Conservation (phyloP, 345 rosid species). For the Firmiana major region DNA sequence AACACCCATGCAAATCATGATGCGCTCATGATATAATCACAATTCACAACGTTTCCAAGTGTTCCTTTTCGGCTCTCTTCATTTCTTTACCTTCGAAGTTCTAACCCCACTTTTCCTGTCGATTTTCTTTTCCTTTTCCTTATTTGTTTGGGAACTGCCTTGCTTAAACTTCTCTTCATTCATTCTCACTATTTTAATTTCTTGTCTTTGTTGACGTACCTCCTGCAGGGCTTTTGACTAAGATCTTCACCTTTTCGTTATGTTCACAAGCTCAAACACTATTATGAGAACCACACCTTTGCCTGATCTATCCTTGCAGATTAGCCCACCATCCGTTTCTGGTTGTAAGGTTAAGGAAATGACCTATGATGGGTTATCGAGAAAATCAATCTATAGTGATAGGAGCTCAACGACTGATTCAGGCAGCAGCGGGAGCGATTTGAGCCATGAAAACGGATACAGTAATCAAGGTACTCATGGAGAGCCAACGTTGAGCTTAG, state of each 20-base stretch:
- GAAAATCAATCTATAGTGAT: constrained; percentile 38
- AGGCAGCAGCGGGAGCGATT: constrained; percentile 64
- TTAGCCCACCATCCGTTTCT: constrained; percentile 62
- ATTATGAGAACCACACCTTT: constrained; percentile 35
- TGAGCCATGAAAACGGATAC: constrained; percentile 62
- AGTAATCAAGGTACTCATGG: constrained; percentile 17
- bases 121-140: constrained; percentile 16
- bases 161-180: constrained; percentile 21
- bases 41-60: constrained; percentile 36
- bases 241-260: constrained; percentile 17
- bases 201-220: constrained; percentile 1
- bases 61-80: constrained; percentile 24
- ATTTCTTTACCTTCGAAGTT: constrained; percentile 7
- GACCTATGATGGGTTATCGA: constrained; percentile 16
- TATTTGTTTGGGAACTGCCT: constrained; percentile 11
- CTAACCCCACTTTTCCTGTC: constrained; percentile 15
- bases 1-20: constrained; percentile 69
- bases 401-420: constrained; percentile 71
- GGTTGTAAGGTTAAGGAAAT: constrained; percentile 22
- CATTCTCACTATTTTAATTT: constrained; percentile 7
- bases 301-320: constrained; percentile 89
- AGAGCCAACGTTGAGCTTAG: constrained; percentile 60
- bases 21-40: constrained; percentile 89
- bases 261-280: constrained; percentile 35
- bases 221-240: constrained; percentile 11